Evolutionary conservation across 1,284 basidiomycete genomes (phyloP).

Genomic region (Takashimella tepidaria): DNA sequence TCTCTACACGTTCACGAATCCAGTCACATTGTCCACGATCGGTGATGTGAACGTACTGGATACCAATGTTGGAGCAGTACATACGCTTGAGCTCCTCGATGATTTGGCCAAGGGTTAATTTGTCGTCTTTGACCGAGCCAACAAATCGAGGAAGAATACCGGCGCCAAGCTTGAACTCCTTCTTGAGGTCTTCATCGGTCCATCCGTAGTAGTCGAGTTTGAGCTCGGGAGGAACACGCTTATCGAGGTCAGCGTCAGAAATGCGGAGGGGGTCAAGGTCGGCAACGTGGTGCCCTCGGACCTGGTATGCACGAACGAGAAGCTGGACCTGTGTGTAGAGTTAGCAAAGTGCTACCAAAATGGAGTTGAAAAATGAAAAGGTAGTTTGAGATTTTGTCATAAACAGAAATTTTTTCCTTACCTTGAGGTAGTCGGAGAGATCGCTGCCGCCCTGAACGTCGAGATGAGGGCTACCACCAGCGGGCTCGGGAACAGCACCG

Average conservation of each 20-base stretch:
- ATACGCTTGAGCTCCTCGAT: conserved; percentile 88
- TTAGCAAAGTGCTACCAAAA: no score
- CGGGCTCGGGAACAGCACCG: conserved; percentile 56
- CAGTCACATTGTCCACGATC: conserved; percentile 99
- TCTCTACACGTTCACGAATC: conserved; percentile 95
- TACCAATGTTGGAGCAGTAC: conserved; percentile 92
- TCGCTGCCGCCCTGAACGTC: conserved; percentile 60
- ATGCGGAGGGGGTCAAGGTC: conserved; percentile 94
- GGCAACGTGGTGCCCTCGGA: conserved; percentile 94
- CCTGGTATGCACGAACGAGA: conserved; percentile 96
- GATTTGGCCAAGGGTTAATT: conserved; percentile 87
- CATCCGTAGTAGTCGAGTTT: conserved; percentile 92
- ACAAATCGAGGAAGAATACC: conserved; percentile 95
- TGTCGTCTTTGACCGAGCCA: conserved; percentile 55
- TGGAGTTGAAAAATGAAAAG: no score
- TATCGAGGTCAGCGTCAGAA: conserved; percentile 75
- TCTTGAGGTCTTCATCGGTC: conserved; percentile 86
- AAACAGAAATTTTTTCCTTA: conserved; percentile 45
- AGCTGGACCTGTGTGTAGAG: conserved; percentile 71
- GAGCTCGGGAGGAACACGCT: conserved; percentile 74
- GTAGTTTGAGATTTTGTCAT: neutral
- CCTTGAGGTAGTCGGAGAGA: conserved; percentile 92
- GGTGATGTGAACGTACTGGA: conserved; percentile 97
- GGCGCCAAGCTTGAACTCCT: conserved; percentile 88
- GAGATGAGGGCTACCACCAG: conserved; percentile 77